Conservation (phyloP, 2,329 filamentous ascomycete genomes). For the Trichoderma sp. region DNA sequence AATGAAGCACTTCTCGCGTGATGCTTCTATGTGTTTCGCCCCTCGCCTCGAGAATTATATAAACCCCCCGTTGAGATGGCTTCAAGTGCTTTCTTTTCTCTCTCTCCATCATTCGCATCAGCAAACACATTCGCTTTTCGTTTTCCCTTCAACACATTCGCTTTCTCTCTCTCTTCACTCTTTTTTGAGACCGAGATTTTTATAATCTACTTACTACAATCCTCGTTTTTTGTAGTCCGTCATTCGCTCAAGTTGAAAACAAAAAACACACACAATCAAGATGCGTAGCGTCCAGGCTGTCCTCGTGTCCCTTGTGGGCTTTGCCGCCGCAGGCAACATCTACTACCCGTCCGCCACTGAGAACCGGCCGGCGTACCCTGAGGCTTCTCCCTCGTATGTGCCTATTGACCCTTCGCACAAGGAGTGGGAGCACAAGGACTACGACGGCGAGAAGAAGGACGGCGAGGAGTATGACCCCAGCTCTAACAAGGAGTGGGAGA, state of each 20-base stretch:
- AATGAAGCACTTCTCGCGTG: no score
- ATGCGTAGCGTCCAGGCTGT: slow-evolving; percentile 30
- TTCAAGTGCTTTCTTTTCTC: background rate
- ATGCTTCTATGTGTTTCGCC: background rate
- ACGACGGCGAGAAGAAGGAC: background rate
- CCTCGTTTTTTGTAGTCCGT: background rate
- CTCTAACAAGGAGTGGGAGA: background rate
- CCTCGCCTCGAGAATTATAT: background rate
- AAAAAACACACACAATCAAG: background rate
- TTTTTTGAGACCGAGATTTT: background rate
- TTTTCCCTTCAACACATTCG: background rate
- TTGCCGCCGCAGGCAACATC: slow-evolving; percentile 27
- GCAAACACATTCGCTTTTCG: slow-evolving; percentile 18
- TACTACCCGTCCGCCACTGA: background rate
- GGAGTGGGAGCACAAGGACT: background rate
- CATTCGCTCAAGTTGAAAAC: background rate
- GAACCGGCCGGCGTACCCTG: background rate
- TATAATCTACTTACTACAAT: background rate
- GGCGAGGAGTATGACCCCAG: background rate
- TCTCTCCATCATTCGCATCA: background rate
- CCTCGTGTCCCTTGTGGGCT: slow-evolving; percentile 29
- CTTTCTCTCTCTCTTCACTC: background rate
- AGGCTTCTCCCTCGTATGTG: background rate
- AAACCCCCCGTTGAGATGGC: background rate
- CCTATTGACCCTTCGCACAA: background rate